phyloP scores from a whole-genome alignment of 2,329 filamentous ascomycete species.

The Coniochaeta pulveracea region DNA sequence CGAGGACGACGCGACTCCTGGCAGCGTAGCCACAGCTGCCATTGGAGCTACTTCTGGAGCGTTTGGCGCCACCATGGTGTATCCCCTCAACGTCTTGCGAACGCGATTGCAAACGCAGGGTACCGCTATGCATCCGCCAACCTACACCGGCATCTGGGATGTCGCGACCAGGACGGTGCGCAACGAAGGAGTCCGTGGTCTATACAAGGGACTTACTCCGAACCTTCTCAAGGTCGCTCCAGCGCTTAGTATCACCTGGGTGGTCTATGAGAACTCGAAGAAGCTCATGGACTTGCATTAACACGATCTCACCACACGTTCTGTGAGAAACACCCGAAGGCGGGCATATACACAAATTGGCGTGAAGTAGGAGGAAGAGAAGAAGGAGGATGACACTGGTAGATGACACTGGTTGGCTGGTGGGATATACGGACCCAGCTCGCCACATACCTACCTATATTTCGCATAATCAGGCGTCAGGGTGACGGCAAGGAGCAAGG shows the following conservation, averaged over 20 bases:
- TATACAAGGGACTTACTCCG: constrained; percentile 92
- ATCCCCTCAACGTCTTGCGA: constrained; percentile 85
- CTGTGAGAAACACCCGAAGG: too few species aligned
- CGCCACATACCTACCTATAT: too few species aligned
- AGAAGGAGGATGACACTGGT: not conserved
- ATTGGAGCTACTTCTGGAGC: constrained; percentile 89
- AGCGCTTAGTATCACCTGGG: constrained; percentile 88
- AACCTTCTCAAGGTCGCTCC: constrained; percentile 95
- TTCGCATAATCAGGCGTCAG: too few species aligned
- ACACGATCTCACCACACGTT: too few species aligned
- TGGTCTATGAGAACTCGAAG: constrained; percentile 89
- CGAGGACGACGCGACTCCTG: constrained; percentile 73
- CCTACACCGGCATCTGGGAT: constrained; percentile 85
- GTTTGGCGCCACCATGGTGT: constrained; percentile 86
- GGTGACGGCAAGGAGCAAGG: too few species aligned
- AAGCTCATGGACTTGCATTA: constrained; percentile 47
- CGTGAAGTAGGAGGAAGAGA: not conserved
- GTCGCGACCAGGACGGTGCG: constrained; percentile 74
- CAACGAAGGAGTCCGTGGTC: constrained; percentile 70
- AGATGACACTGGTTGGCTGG: not conserved
- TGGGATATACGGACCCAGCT: too few species aligned
- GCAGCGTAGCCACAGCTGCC: constrained; percentile 73
- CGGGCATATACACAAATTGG: too few species aligned
- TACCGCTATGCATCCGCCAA: constrained; percentile 79
- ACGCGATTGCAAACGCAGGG: constrained; percentile 91